Evolutionary conservation across 2,329 filamentous ascomycete species (phyloP).

Genomic region (Exserohilum rostratum): DNA sequence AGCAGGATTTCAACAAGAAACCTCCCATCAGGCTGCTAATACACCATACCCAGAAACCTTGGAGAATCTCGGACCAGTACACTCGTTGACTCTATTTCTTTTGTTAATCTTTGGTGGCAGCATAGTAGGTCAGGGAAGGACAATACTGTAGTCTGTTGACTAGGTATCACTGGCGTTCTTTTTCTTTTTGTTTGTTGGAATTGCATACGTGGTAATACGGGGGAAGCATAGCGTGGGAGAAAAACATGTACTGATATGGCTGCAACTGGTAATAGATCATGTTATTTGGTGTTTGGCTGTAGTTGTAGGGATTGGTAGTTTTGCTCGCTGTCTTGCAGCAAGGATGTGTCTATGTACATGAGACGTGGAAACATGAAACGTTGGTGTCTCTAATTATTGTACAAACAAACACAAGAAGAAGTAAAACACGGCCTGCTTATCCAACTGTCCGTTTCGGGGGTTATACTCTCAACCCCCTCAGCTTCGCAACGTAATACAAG

Average conservation of each 20-base stretch:
- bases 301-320: background rate
- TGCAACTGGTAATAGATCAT: conserved; percentile 4
- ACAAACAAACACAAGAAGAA: background rate
- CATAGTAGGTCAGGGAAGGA: background rate
- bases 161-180: background rate
- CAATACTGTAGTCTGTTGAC: background rate
- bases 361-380: background rate
- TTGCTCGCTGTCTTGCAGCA: background rate
- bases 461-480: conserved; percentile 27
- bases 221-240: background rate
- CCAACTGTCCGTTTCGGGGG: background rate
- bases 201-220: background rate
- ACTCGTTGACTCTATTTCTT: background rate
- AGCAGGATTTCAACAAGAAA: background rate
- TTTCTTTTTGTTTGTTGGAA: background rate
- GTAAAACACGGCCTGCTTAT: background rate
- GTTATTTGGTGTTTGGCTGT: background rate
- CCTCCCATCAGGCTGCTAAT: background rate
- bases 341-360: background rate
- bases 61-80: background rate
- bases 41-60: background rate
- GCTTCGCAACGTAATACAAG: conserved; percentile 33
- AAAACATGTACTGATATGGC: background rate
- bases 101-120: background rate
- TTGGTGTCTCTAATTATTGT: background rate